These are phyloP conservation scores for Daldinia caldariorum DNA, from an alignment of 495 filamentous ascomycete genomes.

Conservation along the genomic window DNA sequence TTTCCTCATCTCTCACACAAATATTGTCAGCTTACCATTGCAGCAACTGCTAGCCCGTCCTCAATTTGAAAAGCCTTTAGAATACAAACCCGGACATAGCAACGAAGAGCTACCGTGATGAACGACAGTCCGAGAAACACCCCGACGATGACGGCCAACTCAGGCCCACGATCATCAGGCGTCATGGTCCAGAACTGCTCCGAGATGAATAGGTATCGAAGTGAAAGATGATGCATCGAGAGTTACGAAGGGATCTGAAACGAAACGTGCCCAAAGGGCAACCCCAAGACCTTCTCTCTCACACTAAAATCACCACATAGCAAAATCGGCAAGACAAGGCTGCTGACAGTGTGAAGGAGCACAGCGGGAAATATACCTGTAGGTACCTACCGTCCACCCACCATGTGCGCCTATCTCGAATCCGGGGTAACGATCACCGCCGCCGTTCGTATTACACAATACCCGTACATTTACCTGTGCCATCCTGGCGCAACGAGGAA, in stretches of 20 bases:
- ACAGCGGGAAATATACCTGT: slow-evolving; percentile 16
- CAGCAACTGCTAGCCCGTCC: slow-evolving; percentile 41
- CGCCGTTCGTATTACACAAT: slow-evolving; percentile 2
- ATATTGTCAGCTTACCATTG: slow-evolving; percentile 30
- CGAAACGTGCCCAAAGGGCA: slow-evolving; percentile 31
- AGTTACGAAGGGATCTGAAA: neutral
- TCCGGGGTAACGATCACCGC: slow-evolving; percentile 9
- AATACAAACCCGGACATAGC: slow-evolving; percentile 37
- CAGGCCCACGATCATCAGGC: slow-evolving; percentile 33
- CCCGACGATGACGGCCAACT: slow-evolving; percentile 25
- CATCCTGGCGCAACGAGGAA: neutral
- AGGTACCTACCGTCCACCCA: neutral
- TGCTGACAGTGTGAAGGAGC: slow-evolving; percentile 2
- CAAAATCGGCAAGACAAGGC: neutral
- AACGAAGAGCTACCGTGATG: slow-evolving; percentile 39
- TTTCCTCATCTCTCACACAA: neutral
- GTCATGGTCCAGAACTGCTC: slow-evolving; percentile 16
- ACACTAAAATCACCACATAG: slow-evolving; percentile 18
- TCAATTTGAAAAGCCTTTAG: slow-evolving; percentile 40
- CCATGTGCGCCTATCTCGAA: neutral
- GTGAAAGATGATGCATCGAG: neutral
- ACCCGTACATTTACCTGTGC: neutral
- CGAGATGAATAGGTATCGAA: neutral
- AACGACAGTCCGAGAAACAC: slow-evolving; percentile 35
- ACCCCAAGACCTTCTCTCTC: slow-evolving; percentile 5